A percentile compares a stretch with the other conserved stretches of the same genome.
These are phyloP conservation scores for Linnemannia schmuckeri DNA, from an alignment of 192 early-diverging fungal species.

Conservation along the genomic window DNA sequence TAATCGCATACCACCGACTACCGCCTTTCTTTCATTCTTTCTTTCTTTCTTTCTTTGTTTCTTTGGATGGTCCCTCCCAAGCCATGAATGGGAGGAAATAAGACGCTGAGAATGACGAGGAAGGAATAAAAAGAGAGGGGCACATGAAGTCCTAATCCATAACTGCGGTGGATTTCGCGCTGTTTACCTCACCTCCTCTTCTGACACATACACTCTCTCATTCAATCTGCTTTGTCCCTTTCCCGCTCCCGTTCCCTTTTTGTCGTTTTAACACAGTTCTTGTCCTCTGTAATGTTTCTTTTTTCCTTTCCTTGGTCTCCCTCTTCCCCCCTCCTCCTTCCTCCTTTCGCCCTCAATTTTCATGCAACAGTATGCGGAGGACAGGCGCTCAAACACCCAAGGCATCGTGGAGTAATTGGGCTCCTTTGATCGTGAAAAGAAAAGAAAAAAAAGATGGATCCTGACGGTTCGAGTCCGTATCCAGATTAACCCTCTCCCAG, in stretches of 20 bases:
- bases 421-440: background rate
- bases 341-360: constrained; percentile 18
- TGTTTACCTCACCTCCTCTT: background rate
- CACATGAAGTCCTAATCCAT: background rate
- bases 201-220: background rate
- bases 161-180: background rate
- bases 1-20: background rate
- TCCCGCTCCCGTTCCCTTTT: constrained; percentile 1
- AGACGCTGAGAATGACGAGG: background rate
- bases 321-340: constrained; percentile 13
- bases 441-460: constrained; percentile 7
- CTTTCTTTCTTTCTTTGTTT: background rate
- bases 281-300: background rate
- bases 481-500: background rate
- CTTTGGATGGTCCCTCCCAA: too few relatives aligned
- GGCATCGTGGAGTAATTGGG: background rate
- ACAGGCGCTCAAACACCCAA: constrained; percentile 4
- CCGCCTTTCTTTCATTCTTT: background rate
- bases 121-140: background rate
- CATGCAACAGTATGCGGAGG: background rate
- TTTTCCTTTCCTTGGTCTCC: constrained; percentile 22
- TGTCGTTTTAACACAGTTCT: background rate
- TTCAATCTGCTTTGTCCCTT: background rate
- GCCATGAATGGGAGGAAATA: background rate
- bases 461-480: background rate